A percentile compares a stretch with the other conserved stretches of the same genome.
Conservation (phyloP, 2,329 filamentous ascomycete species). For the Ascosphaera pollenicola region DNA sequence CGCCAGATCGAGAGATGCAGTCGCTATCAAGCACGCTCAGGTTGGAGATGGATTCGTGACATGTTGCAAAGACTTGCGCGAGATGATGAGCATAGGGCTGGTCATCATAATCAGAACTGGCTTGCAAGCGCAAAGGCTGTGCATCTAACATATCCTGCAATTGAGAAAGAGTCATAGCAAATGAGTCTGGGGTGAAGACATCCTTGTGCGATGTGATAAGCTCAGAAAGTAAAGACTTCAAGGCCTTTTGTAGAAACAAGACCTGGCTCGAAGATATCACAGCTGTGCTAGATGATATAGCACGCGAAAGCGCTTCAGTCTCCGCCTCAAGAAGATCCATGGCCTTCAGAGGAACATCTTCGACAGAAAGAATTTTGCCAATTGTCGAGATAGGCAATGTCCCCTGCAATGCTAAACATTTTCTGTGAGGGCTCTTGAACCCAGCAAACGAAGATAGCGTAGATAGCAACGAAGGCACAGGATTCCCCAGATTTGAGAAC, state of each 20-base stretch:
- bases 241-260: slow-evolving; percentile 24
- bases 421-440: slow-evolving; percentile 9
- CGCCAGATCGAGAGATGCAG: slow-evolving; percentile 23
- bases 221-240: slow-evolving; percentile 18
- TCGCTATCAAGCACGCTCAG: too few relatives aligned
- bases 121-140: too few relatives aligned
- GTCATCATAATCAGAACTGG: too few relatives aligned
- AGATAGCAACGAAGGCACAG: slow-evolving; percentile 15
- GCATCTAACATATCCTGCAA: too few relatives aligned
- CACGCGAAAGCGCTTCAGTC: slow-evolving; percentile 35
- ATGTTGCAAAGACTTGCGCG: too few relatives aligned
- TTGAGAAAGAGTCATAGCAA: too few relatives aligned
- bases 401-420: slow-evolving; percentile 25
- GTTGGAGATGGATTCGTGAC: too few relatives aligned
- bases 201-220: slow-evolving; percentile 15
- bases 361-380: slow-evolving; percentile 29
- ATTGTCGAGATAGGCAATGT: slow-evolving; percentile 31
- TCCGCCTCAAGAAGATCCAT: slow-evolving; percentile 43
- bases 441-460: slow-evolving; percentile 16
- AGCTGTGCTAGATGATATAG: slow-evolving; percentile 28
- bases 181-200: slow-evolving; percentile 12
- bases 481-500: slow-evolving; percentile 12
- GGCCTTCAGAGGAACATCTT: slow-evolving; percentile 34
- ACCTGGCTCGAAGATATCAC: slow-evolving; percentile 30
- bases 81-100: too few relatives aligned